Conservation (phyloP, 345 rosid species). For the Boechera retrofracta region DNA sequence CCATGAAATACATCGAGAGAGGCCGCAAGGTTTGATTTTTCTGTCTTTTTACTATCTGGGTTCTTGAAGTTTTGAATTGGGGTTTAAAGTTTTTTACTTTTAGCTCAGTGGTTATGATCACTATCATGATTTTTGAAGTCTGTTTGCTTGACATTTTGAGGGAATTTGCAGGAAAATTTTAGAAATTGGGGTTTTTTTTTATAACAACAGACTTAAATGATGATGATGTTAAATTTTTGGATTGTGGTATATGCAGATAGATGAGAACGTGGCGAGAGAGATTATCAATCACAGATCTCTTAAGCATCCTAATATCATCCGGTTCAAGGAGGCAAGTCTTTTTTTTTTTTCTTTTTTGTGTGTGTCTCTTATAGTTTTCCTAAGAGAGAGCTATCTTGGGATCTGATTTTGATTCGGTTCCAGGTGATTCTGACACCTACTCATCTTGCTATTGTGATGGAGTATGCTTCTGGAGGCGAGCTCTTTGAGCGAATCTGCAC, state of each 20-base stretch:
- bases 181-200: neutral
- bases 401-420: conserved; percentile 4
- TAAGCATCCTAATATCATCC: conserved; percentile 83
- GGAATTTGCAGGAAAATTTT: neutral
- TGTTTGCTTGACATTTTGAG: neutral
- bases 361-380: neutral
- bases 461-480: conserved; percentile 92
- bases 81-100: conserved; percentile 9
- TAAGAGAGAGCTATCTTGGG: conserved; percentile 3
- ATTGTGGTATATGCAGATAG: conserved; percentile 61
- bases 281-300: conserved; percentile 92
- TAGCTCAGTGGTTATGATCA: neutral
- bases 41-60: neutral
- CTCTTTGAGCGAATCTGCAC: conserved; percentile 82
- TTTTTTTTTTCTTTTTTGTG: neutral
- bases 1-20: conserved; percentile 92
- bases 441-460: conserved; percentile 83
- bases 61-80: neutral
- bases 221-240: neutral
- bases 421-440: conserved; percentile 53
- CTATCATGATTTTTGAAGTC: neutral
- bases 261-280: conserved; percentile 93
- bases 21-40: conserved; percentile 68
- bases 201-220: neutral
- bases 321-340: conserved; percentile 79